Conservation (phyloP, 1,139 yeast genomes). For the Arxiozyma slooffiae region DNA sequence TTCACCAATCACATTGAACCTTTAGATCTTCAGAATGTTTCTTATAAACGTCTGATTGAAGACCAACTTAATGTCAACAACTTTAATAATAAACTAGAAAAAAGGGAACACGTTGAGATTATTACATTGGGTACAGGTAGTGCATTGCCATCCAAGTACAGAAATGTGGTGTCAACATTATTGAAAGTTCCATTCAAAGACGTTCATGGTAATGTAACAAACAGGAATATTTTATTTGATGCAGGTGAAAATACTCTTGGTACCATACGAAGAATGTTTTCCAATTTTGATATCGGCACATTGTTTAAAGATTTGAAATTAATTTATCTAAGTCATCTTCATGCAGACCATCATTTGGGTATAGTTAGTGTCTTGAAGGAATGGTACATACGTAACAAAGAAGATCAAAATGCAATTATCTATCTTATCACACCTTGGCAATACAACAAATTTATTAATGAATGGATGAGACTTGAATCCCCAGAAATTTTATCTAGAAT, state of each 20-base stretch:
- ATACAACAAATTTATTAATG: slow-evolving; percentile 54
- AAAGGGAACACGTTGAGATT: slow-evolving; percentile 50
- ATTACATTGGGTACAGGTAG: slow-evolving; percentile 90
- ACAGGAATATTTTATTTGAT: slow-evolving; percentile 54
- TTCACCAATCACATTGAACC: slow-evolving; percentile 39
- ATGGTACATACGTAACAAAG: slow-evolving; percentile 45
- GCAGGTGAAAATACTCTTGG: slow-evolving; percentile 94
- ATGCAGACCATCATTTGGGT: slow-evolving; percentile 96
- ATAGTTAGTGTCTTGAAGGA: slow-evolving; percentile 55
- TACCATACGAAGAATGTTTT: slow-evolving; percentile 53
- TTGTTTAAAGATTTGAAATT: slow-evolving; percentile 48
- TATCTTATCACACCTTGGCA: slow-evolving; percentile 70
- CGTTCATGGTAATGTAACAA: slow-evolving; percentile 21
- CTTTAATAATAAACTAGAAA: slow-evolving; percentile 16
- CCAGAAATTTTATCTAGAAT: slow-evolving; percentile 38
- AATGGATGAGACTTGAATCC: slow-evolving; percentile 57
- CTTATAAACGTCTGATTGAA: slow-evolving; percentile 13
- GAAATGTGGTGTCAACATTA: slow-evolving; percentile 77
- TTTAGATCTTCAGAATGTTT: slow-evolving; percentile 15
- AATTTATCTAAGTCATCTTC: slow-evolving; percentile 77
- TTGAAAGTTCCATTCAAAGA: slow-evolving; percentile 51
- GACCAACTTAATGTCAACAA: slow-evolving; percentile 18
- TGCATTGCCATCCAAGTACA: slow-evolving; percentile 72
- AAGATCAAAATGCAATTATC: slow-evolving; percentile 30
- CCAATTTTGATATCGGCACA: slow-evolving; percentile 33